Evolutionary conservation across 2,329 filamentous ascomycete genomes (phyloP).

Genomic region (Huntiella savannae): DNA sequence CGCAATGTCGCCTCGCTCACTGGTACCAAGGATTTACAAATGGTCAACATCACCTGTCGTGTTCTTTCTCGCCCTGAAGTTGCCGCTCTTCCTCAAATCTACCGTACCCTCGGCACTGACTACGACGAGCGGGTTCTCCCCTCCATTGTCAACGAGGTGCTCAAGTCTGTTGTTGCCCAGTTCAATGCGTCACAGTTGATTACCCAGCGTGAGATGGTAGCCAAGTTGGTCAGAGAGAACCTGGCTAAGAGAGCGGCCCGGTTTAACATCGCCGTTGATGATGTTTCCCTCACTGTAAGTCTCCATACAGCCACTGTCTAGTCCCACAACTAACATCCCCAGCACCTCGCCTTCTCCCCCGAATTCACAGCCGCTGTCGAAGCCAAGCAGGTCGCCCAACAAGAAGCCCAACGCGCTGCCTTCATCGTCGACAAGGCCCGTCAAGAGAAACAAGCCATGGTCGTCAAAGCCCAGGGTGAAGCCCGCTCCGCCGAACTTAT

Average conservation of each 20-base stretch:
- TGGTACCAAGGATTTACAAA: slow-evolving; percentile 97
- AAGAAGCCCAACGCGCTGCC: slow-evolving; percentile 90
- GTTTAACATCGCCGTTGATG: slow-evolving; percentile 94
- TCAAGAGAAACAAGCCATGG: slow-evolving; percentile 98
- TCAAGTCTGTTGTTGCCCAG: slow-evolving; percentile 96
- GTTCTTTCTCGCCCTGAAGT: slow-evolving; percentile 83
- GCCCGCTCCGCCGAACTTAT: slow-evolving; percentile 94
- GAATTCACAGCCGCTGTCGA: slow-evolving; percentile 57
- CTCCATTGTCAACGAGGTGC: slow-evolving; percentile 94
- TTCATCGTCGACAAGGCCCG: slow-evolving; percentile 98
- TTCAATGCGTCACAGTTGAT: slow-evolving; percentile 98
- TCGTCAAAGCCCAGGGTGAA: slow-evolving; percentile 97
- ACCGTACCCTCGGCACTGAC: slow-evolving; percentile 83
- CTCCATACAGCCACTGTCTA: neutral
- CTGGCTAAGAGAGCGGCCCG: slow-evolving; percentile 74
- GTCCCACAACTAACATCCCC: slow-evolving; percentile 1
- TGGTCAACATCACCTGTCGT: slow-evolving; percentile 99
- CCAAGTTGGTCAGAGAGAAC: slow-evolving; percentile 78
- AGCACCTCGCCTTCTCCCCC: slow-evolving; percentile 56
- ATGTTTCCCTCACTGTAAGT: slow-evolving; percentile 84
- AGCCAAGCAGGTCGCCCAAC: slow-evolving; percentile 58
- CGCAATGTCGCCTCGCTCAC: slow-evolving; percentile 92
- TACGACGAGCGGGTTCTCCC: slow-evolving; percentile 95
- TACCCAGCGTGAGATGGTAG: slow-evolving; percentile 95
- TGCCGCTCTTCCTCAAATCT: slow-evolving; percentile 84